A percentile compares a stretch with the other conserved stretches of the same genome.
Evolutionary conservation across 1,284 basidiomycete genomes (phyloP).

Genomic region (Phlebopus sp.): DNA sequence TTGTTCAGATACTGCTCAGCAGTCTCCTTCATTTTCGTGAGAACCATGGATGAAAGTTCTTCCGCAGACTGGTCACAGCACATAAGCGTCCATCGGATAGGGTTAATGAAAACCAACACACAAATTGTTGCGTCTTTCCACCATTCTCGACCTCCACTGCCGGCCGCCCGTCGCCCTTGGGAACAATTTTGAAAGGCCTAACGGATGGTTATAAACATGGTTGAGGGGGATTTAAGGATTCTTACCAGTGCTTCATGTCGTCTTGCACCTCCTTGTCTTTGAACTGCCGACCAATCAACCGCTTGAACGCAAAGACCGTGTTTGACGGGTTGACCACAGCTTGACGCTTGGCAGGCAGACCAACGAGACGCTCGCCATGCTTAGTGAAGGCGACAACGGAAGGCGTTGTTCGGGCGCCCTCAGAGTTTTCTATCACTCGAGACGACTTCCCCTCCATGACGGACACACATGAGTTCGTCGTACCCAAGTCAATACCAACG

Average conservation of each 20-base stretch:
- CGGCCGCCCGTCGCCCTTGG: slow-evolving; percentile 68
- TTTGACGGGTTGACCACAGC: slow-evolving; percentile 96
- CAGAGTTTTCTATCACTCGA: slow-evolving; percentile 95
- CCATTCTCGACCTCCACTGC: slow-evolving; percentile 80
- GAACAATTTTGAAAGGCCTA: slow-evolving; percentile 82
- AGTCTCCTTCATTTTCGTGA: slow-evolving; percentile 95
- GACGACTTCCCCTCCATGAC: slow-evolving; percentile 95
- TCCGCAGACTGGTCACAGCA: slow-evolving; percentile 59
- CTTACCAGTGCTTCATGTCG: slow-evolving; percentile 80
- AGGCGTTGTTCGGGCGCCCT: slow-evolving; percentile 97
- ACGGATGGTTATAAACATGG: slow-evolving; percentile 2
- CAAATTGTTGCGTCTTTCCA: slow-evolving; percentile 64
- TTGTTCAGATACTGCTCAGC: slow-evolving; percentile 92
- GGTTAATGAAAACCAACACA: slow-evolving; percentile 36
- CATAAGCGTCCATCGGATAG: slow-evolving; percentile 4
- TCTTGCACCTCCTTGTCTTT: slow-evolving; percentile 91
- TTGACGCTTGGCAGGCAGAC: slow-evolving; percentile 96
- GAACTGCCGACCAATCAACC: slow-evolving; percentile 94
- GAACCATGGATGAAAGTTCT: slow-evolving; percentile 82
- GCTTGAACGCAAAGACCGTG: slow-evolving; percentile 96
- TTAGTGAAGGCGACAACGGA: slow-evolving; percentile 99
- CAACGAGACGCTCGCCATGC: slow-evolving; percentile 89
- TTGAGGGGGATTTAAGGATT: too few relatives aligned
- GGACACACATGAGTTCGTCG: slow-evolving; percentile 91
- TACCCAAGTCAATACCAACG: slow-evolving; percentile 83